Conservation (phyloP, 139 green algal species). For the Microglena sp. region DNA sequence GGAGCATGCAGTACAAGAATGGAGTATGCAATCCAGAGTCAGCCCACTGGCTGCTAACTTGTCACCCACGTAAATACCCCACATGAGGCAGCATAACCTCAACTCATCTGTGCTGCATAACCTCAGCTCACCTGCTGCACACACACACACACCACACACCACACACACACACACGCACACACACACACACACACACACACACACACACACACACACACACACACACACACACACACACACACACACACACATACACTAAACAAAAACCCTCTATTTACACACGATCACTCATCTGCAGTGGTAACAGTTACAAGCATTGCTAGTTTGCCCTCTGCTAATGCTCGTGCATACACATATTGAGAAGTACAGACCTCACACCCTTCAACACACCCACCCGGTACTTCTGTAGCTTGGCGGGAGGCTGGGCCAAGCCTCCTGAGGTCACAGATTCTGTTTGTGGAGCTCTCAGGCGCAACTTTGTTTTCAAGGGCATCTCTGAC, state of each 20-base stretch:
- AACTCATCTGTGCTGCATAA: too few relatives aligned
- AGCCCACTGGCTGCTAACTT: background rate
- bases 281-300: background rate
- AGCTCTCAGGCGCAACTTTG: conserved; percentile 42
- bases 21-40: background rate
- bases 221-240: conserved; percentile 11
- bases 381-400: background rate
- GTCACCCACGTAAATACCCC: background rate
- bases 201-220: conserved; percentile 4
- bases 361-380: background rate
- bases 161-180: too few relatives aligned
- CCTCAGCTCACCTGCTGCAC: too few relatives aligned
- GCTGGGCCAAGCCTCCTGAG: conserved; percentile 35
- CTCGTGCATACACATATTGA: background rate
- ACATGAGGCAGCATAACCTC: too few relatives aligned
- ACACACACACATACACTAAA: background rate
- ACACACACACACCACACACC: too few relatives aligned
- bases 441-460: conserved; percentile 35
- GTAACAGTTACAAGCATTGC: background rate
- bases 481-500: conserved; percentile 39
- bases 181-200: too few relatives aligned
- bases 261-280: background rate
- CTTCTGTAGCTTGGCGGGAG: too few relatives aligned
- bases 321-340: background rate
- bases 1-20: background rate